Evolutionary conservation across 2,329 filamentous ascomycete species (phyloP), one percentile per base, ranked within the genome.

Genomic region (Juglanconis juglandina): DNA sequence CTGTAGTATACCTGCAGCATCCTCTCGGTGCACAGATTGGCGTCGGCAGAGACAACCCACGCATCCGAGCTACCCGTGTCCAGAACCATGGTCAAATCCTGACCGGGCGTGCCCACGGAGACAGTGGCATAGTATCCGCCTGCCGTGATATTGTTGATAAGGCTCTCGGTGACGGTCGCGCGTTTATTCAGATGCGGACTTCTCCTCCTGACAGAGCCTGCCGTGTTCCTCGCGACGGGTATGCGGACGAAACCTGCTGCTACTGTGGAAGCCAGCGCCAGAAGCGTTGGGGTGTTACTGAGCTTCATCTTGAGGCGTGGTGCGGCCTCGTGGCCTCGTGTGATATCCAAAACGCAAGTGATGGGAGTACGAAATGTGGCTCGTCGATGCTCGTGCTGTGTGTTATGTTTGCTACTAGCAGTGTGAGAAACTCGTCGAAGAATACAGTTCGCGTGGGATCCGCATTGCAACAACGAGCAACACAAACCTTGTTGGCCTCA

Each of bases 41-140:
- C 73, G 33, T 67, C 52, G 63, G 67, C 57, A 60, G 71, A 66
- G 63, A 82, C 73, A 47, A 87, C 74, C 84, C 85, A 88, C 4
- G 84, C 80, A 68, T 88, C 86, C 64, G 81, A 85, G 69, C 82
- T 86, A 34, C 85, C 86, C 2, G 85, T 88, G 70, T 88, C 85
- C 63, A 87, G 77, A 56, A 83, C 76, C 66, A 88, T 75, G 56
- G 72, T 76, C 53, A 87, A 70, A 3, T 72, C 70, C 70, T 88
- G 85, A 0, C 76, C 73, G 0, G 86, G 86, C 0, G 84, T 86
- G 53, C 86, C 86, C 47, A 88, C 71, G n/a, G 74, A 73, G 47
- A 88, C 77, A 54, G 83, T 77, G 46, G 81, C 79, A 68, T 80
- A 85, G 73, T 86, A 87, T 13, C 81, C 79, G 39, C 81, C 83